phyloP scores from a whole-genome alignment of 108 stramenopile genomes.

The Fragilaria crotonensis region DNA sequence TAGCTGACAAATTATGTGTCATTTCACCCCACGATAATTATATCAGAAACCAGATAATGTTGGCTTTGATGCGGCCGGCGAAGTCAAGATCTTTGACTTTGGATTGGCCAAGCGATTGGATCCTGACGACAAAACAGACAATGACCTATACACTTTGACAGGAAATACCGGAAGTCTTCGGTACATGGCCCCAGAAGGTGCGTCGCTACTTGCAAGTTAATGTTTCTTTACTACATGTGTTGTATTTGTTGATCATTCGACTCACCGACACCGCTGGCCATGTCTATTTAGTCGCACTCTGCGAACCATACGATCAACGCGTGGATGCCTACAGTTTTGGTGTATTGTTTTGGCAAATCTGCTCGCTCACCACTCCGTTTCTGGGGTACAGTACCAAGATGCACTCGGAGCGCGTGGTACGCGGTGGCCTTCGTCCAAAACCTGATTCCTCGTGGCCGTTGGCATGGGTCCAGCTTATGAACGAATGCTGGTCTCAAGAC shows the following conservation, averaged over 20 bases:
- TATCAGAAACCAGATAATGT: slow-evolving; percentile 47
- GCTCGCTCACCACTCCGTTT: slow-evolving; percentile 73
- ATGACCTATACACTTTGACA: slow-evolving; percentile 58
- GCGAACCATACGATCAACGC: slow-evolving; percentile 57
- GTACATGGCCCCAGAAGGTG: slow-evolving; percentile 44
- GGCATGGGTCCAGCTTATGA: slow-evolving; percentile 66
- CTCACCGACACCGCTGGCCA: not conserved
- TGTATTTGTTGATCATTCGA: not conserved
- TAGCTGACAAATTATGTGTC: not conserved
- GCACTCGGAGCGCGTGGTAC: slow-evolving; percentile 70
- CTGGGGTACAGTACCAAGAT: slow-evolving; percentile 57
- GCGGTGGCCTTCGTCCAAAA: slow-evolving; percentile 59
- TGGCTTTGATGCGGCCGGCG: slow-evolving; percentile 58
- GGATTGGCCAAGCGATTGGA: slow-evolving; percentile 71
- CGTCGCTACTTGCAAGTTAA: not conserved
- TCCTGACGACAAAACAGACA: slow-evolving; percentile 31
- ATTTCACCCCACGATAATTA: not conserved
- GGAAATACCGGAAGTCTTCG: slow-evolving; percentile 78
- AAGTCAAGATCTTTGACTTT: slow-evolving; percentile 78
- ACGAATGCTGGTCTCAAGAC: slow-evolving; percentile 57
- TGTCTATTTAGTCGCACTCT: slow-evolving; percentile 16
- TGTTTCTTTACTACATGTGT: not conserved
- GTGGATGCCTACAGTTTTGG: slow-evolving; percentile 84
- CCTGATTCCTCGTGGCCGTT: slow-evolving; percentile 72
- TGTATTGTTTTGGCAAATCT: slow-evolving; percentile 79